phyloP scores from a whole-genome alignment of 331 rosid genomes.

The Cucumis variabilis region DNA sequence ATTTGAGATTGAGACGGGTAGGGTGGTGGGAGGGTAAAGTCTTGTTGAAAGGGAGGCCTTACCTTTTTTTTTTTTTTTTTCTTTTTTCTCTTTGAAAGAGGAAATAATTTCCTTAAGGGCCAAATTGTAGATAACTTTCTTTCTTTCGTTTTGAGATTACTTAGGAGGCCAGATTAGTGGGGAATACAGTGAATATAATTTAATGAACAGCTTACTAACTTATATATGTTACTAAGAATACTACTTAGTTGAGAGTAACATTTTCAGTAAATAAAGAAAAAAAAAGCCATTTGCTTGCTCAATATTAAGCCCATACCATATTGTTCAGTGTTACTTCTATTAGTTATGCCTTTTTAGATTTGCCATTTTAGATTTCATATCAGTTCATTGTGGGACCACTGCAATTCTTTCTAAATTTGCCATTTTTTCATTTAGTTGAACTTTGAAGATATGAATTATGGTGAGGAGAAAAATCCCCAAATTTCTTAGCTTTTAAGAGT shows the following conservation, averaged over 20 bases:
- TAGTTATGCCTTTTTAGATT: neutral
- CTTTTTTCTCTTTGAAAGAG: neutral
- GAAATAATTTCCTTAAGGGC: neutral
- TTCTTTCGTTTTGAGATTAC: neutral
- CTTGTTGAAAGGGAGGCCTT: neutral
- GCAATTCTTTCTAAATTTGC: neutral
- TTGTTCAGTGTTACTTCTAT: neutral
- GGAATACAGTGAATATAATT: constrained; percentile 17
- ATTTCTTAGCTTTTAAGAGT: too few species aligned
- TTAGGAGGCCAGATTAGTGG: neutral
- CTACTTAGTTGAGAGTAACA: constrained; percentile 7
- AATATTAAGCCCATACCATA: neutral
- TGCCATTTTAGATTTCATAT: neutral
- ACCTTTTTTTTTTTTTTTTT: neutral
- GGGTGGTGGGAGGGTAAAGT: neutral
- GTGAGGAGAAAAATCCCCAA: neutral
- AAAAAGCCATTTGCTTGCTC: constrained; percentile 6
- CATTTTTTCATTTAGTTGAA: neutral
- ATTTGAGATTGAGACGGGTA: neutral
- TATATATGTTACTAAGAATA: constrained; percentile 12
- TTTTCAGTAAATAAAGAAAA: neutral
- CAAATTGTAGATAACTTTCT: constrained; percentile 20
- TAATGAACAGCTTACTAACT: neutral
- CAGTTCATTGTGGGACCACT: neutral
- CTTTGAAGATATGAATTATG: too few species aligned